Evolutionary conservation across 2,329 filamentous ascomycete species (phyloP).

Genomic region (Talaromyces sp.): DNA sequence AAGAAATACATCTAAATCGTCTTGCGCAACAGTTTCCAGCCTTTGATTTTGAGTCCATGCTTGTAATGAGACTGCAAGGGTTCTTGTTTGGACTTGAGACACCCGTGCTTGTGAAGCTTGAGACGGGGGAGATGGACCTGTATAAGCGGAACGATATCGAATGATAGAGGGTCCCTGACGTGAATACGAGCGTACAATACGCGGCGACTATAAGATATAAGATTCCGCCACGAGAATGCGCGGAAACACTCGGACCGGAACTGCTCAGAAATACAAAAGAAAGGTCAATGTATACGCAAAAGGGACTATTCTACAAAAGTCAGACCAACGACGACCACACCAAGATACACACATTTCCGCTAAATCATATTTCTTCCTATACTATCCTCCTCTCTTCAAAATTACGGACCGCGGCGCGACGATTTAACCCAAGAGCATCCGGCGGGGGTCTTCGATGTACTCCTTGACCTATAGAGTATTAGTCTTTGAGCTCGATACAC

Average conservation of each 20-base stretch:
- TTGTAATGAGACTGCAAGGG: constrained; percentile 40
- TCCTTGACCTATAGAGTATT: constrained; percentile 64
- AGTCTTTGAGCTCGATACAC: not conserved
- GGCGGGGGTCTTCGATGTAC: constrained; percentile 81
- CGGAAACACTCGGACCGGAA: not conserved
- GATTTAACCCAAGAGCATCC: constrained; percentile 14
- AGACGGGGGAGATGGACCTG: constrained; percentile 38
- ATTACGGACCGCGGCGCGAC: not conserved
- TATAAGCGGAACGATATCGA: not conserved
- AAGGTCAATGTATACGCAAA: constrained; percentile 7
- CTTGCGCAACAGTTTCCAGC: constrained; percentile 25
- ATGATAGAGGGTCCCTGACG: no score
- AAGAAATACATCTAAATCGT: not conserved
- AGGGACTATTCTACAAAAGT: constrained; percentile 6
- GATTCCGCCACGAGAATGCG: not conserved
- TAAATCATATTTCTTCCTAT: not conserved
- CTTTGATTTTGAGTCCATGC: constrained; percentile 33
- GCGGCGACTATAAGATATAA: not conserved
- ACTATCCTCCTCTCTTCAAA: not conserved
- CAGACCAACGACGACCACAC: not conserved
- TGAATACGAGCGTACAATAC: not conserved
- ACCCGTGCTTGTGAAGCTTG: constrained; percentile 50
- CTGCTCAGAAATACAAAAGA: not conserved
- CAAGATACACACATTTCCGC: not conserved
- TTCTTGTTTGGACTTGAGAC: constrained; percentile 41